phyloP scores from a whole-genome alignment of 768 basidiomycete species.

The Mycena epipterygia region DNA sequence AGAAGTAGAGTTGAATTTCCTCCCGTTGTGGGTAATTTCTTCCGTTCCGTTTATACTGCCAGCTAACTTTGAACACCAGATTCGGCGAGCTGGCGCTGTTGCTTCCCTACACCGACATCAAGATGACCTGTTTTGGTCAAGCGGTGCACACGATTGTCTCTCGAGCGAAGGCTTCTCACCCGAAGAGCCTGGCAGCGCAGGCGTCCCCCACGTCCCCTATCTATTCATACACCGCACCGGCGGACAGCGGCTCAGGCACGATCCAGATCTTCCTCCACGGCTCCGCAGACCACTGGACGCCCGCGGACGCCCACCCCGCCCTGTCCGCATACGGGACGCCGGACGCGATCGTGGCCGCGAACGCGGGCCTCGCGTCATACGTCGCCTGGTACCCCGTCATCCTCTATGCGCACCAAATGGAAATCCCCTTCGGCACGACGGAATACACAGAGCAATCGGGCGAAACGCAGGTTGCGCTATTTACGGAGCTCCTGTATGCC shows the following conservation, averaged over 20 bases:
- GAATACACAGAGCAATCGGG: constrained; percentile 41
- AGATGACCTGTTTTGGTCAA: constrained; percentile 53
- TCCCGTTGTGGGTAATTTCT: constrained; percentile 52
- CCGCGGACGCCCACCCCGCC: constrained; percentile 35
- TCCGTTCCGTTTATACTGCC: neutral
- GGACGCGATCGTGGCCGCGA: constrained; percentile 54
- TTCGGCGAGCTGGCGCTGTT: constrained; percentile 2
- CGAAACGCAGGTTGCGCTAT: constrained; percentile 26
- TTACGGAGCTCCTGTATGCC: neutral
- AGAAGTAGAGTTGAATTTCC: constrained; percentile 59
- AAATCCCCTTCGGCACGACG: constrained; percentile 36
- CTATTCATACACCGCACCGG: constrained; percentile 49
- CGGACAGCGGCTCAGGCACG: constrained; percentile 50
- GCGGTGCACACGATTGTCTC: constrained; percentile 49
- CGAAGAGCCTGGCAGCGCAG: constrained; percentile 33
- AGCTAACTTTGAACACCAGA: constrained; percentile 36
- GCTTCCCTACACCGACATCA: constrained; percentile 46
- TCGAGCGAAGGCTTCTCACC: constrained; percentile 38
- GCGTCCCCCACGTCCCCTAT: constrained; percentile 32
- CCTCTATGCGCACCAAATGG: constrained; percentile 22
- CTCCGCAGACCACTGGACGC: constrained; percentile 29
- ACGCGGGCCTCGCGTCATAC: constrained; percentile 57
- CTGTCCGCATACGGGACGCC: constrained; percentile 29
- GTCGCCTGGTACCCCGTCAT: constrained; percentile 51
- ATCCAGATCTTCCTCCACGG: constrained; percentile 49